These are phyloP conservation scores for Bacidia rubella DNA, from an alignment of 495 filamentous ascomycete species.

Conservation along the genomic window DNA sequence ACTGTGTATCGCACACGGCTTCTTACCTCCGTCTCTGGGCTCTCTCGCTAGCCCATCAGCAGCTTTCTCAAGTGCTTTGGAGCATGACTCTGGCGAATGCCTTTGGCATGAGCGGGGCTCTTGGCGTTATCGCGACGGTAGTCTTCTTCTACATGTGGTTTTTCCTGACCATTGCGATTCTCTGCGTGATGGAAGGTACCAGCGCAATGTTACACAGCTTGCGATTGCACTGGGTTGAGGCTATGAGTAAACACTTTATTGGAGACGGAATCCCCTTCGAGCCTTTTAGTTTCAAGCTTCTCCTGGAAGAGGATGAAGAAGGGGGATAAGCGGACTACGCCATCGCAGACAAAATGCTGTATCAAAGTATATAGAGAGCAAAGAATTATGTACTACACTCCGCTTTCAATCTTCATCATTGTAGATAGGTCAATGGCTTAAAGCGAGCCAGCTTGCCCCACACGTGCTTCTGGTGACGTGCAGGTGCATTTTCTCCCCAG, in stretches of 20 bases:
- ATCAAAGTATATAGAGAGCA: neutral
- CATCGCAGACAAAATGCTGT: neutral
- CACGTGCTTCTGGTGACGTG: no score
- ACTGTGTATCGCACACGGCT: conserved; percentile 96
- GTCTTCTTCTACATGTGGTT: conserved; percentile 80
- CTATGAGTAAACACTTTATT: conserved; percentile 99
- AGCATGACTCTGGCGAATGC: conserved; percentile 78
- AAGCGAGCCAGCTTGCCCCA: no score
- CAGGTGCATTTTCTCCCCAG: no score
- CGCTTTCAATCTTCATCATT: no score
- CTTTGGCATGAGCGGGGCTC: conserved; percentile 46
- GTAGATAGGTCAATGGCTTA: no score
- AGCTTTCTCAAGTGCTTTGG: conserved; percentile 94
- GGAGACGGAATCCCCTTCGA: conserved; percentile 84
- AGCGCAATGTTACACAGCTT: conserved; percentile 88
- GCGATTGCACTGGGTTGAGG: conserved; percentile 96
- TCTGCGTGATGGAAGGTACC: conserved; percentile 73
- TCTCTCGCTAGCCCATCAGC: conserved; percentile 90
- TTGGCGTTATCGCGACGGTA: conserved; percentile 68
- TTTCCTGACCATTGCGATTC: conserved; percentile 60
- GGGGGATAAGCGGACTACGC: conserved; percentile 22
- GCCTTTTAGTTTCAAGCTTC: conserved; percentile 78
- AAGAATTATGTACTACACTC: no score
- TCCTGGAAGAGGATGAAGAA: conserved; percentile 72
- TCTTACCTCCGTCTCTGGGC: conserved; percentile 99